Evolutionary conservation across 257 asterid species (phyloP).

Genomic region (Perilla frutescens): DNA sequence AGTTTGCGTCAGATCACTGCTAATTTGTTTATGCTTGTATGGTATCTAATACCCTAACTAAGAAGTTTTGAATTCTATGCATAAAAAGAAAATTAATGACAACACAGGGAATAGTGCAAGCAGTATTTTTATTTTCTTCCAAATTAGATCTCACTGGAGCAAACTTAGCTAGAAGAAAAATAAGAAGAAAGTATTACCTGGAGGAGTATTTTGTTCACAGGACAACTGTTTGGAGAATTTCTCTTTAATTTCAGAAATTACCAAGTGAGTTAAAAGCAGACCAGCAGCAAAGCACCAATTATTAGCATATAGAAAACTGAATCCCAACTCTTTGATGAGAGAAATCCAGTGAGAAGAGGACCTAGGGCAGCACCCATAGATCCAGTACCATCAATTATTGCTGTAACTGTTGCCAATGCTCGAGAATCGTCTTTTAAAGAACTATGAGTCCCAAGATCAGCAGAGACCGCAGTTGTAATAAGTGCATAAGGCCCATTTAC

Average conservation of each 20-base stretch:
- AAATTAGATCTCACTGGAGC: not conserved
- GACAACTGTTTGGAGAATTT: constrained; percentile 37
- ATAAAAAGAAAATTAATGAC: not conserved
- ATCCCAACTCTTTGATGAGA: constrained; percentile 77
- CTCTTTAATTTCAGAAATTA: constrained; percentile 59
- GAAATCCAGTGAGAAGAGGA: constrained; percentile 82
- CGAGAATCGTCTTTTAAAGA: constrained; percentile 78
- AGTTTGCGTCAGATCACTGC: not conserved
- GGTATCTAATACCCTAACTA: not conserved
- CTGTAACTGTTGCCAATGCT: constrained; percentile 91
- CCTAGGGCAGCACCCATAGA: constrained; percentile 91
- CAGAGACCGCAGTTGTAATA: constrained; percentile 88
- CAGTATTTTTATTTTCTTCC: not conserved
- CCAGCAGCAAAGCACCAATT: constrained; percentile 72
- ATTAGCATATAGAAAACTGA: constrained; percentile 72
- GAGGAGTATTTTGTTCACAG: constrained; percentile 31
- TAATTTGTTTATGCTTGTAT: not conserved
- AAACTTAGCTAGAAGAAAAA: not conserved
- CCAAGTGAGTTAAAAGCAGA: constrained; percentile 67
- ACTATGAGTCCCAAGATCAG: constrained; percentile 83
- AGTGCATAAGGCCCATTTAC: constrained; percentile 93
- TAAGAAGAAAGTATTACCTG: constrained; percentile 45
- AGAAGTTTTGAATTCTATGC: not conserved
- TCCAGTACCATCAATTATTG: constrained; percentile 93
- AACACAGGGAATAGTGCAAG: not conserved